These are phyloP conservation scores for Eucalyptus sideroxylon DNA, from an alignment of 345 rosid species.

Conservation along the genomic window DNA sequence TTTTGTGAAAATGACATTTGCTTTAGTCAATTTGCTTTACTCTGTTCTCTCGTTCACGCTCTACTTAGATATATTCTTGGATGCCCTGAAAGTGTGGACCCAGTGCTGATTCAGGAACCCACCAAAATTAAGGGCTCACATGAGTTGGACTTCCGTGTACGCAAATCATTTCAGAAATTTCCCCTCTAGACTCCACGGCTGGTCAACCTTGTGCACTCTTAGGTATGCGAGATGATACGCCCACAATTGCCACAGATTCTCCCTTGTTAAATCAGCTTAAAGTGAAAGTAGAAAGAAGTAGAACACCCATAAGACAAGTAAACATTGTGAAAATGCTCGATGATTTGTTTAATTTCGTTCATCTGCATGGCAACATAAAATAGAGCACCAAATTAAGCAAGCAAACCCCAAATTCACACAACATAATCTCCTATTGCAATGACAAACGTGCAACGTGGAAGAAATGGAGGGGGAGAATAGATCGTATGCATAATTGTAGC, in stretches of 20 bases:
- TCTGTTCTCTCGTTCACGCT: background rate
- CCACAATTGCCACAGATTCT: background rate
- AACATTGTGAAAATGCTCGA: background rate
- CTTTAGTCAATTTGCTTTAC: background rate
- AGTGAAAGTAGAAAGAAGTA: background rate
- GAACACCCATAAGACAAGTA: background rate
- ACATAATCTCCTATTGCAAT: background rate
- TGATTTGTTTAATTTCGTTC: background rate
- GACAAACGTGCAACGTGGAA: background rate
- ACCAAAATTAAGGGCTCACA: background rate
- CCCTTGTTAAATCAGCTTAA: background rate
- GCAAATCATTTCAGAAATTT: background rate
- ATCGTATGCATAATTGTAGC: background rate
- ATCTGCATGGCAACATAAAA: background rate
- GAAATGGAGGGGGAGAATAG: background rate
- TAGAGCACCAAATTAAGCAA: background rate
- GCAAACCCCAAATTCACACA: background rate
- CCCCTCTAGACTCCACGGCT: background rate
- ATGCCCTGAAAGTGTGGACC: background rate
- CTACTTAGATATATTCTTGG: background rate
- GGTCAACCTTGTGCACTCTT: background rate
- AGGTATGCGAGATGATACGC: background rate
- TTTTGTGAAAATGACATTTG: background rate
- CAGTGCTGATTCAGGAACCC: accelerated
- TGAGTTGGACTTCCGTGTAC: background rate